Percentiles rank a stretch among this genome's conserved stretches.
These are phyloP conservation scores for Aspergillus carlsbadensis DNA, from an alignment of 495 filamentous ascomycete genomes.

Conservation along the genomic window DNA sequence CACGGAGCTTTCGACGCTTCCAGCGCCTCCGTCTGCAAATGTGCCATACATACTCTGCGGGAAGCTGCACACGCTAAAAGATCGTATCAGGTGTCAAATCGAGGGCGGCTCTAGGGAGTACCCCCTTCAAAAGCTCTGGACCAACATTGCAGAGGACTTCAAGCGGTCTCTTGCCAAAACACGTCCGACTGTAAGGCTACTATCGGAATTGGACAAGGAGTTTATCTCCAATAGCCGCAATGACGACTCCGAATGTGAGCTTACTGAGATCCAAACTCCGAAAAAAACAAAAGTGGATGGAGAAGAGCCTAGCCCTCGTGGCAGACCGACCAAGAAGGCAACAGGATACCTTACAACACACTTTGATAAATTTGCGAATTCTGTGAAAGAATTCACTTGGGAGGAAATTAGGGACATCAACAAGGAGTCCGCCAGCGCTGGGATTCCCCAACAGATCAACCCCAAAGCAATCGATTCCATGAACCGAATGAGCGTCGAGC, in stretches of 20 bases:
- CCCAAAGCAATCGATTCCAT: constrained; percentile 43
- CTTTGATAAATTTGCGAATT: constrained; percentile 17
- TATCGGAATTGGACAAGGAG: constrained; percentile 11
- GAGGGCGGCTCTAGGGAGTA: constrained; percentile 33
- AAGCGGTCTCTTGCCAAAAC: constrained; percentile 32
- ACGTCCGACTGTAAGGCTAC: constrained; percentile 31
- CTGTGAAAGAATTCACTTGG: constrained; percentile 28
- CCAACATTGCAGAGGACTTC: constrained; percentile 35
- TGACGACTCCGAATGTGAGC: constrained; percentile 31
- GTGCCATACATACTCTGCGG: constrained; percentile 34
- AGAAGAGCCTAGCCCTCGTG: background rate
- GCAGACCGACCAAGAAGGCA: background rate
- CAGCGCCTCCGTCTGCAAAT: constrained; percentile 52
- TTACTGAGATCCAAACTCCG: constrained; percentile 10
- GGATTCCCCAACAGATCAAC: constrained; percentile 40
- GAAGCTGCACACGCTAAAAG: constrained; percentile 32
- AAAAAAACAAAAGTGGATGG: constrained; percentile 24
- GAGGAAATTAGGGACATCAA: constrained; percentile 34
- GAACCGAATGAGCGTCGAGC: constrained; percentile 34
- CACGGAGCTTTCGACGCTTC: constrained; percentile 46
- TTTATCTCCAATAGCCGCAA: background rate
- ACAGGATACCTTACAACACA: constrained; percentile 13
- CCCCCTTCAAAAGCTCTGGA: constrained; percentile 39
- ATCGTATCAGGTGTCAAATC: constrained; percentile 31
- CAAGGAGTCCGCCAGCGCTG: constrained; percentile 35